Evolutionary conservation across 495 filamentous ascomycete species (phyloP).

Genomic region (Podospora bellae-mahoneyi): DNA sequence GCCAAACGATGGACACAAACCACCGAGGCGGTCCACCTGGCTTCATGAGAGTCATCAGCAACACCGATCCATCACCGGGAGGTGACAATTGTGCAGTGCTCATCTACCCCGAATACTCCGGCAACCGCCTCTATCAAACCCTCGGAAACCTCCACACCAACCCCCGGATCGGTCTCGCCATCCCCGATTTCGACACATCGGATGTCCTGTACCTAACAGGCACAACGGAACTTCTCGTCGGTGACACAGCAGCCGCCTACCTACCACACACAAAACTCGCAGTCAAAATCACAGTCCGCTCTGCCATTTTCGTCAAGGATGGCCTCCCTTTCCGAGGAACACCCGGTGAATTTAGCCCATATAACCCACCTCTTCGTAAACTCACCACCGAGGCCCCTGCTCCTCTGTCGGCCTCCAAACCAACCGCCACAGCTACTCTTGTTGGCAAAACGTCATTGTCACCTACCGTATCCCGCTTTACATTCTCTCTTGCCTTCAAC

Average conservation of each 20-base stretch:
- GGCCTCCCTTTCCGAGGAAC: slow-evolving; percentile 65
- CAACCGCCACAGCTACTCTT: slow-evolving; percentile 46
- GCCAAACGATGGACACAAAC: slow-evolving; percentile 80
- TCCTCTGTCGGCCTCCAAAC: slow-evolving; percentile 12
- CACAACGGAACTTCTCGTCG: slow-evolving; percentile 58
- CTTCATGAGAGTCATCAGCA: slow-evolving; percentile 64
- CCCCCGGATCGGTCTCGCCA: slow-evolving; percentile 58
- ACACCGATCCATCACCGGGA: slow-evolving; percentile 29
- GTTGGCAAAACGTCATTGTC: slow-evolving; percentile 55
- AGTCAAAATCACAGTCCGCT: slow-evolving; percentile 59
- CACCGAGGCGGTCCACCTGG: slow-evolving; percentile 72
- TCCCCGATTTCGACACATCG: slow-evolving; percentile 69
- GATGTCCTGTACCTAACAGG: slow-evolving; percentile 70
- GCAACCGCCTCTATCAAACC: slow-evolving; percentile 78
- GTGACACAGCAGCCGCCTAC: slow-evolving; percentile 54
- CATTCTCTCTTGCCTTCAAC: slow-evolving; percentile 51
- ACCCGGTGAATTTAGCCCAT: slow-evolving; percentile 59
- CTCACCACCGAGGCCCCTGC: slow-evolving; percentile 29
- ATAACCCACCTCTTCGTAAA: slow-evolving; percentile 51
- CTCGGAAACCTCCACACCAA: slow-evolving; percentile 68
- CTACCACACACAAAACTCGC: slow-evolving; percentile 69
- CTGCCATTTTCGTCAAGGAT: slow-evolving; percentile 58
- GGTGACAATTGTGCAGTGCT: slow-evolving; percentile 43
- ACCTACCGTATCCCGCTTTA: slow-evolving; percentile 60
- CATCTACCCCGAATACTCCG: slow-evolving; percentile 76